Conservation (phyloP, 129 eudicot species). For the Tagetes patula region DNA sequence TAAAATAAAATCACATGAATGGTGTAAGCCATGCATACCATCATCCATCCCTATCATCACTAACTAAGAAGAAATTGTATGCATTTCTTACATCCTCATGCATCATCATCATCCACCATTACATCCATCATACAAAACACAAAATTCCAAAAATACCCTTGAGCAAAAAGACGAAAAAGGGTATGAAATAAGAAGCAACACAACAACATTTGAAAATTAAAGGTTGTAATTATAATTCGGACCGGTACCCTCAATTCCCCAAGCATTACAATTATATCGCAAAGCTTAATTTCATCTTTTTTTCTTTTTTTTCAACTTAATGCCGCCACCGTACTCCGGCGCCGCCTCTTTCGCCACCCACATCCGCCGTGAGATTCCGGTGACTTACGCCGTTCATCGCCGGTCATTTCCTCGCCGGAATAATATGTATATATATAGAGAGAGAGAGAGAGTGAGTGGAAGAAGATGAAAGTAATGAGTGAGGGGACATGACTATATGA, state of each 20-base stretch:
- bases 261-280: constrained; percentile 70
- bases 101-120: constrained; percentile 3
- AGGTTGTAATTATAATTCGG: constrained; percentile 52
- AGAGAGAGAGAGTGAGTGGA: constrained; percentile 24
- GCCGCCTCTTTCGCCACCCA: constrained; percentile 19
- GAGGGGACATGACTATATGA: constrained; percentile 40
- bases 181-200: constrained; percentile 19
- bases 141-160: constrained; percentile 12
- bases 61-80: constrained; percentile 48
- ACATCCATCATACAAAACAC: constrained; percentile 14
- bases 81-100: constrained; percentile 83
- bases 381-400: constrained; percentile 27
- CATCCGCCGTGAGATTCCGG: constrained; percentile 26
- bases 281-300: constrained; percentile 33
- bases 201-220: constrained; percentile 7
- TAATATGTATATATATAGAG: background rate
- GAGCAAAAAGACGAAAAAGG: constrained; percentile 10
- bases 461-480: constrained; percentile 37
- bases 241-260: constrained; percentile 99
- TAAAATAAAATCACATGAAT: constrained; percentile 47
- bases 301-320: constrained; percentile 14
- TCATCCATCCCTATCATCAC: background rate
- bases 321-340: constrained; percentile 25
- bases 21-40: constrained; percentile 92
- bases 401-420: constrained; percentile 20